A percentile compares a stretch with the other conserved stretches of the same genome.
phyloP scores from a whole-genome alignment of 805 yeast genomes.

The Metschnikowia picachoensis region DNA sequence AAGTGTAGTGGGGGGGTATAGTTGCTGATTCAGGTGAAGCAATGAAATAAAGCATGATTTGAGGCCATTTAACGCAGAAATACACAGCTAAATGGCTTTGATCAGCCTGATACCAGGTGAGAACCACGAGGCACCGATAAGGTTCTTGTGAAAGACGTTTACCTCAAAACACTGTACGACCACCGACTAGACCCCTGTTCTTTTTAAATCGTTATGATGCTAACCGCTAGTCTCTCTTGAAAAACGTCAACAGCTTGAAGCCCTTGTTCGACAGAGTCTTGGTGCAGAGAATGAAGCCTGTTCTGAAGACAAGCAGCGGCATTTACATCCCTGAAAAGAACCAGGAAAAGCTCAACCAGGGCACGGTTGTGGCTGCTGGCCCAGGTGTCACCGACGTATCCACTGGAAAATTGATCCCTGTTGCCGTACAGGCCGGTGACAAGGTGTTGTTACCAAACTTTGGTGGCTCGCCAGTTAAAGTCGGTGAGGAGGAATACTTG shows the following conservation, averaged over 20 bases:
- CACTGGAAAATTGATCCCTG: constrained; percentile 64
- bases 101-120: too few species aligned
- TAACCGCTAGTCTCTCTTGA: constrained; percentile 51
- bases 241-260: constrained; percentile 80
- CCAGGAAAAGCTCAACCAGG: constrained; percentile 90
- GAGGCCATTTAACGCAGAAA: too few species aligned
- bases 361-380: constrained; percentile 89
- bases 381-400: constrained; percentile 80
- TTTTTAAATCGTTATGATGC: constrained; percentile 14
- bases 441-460: constrained; percentile 89
- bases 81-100: too few species aligned
- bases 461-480: constrained; percentile 87
- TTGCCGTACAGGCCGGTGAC: constrained; percentile 86
- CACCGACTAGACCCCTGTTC: too few species aligned
- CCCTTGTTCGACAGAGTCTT: constrained; percentile 95
- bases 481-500: constrained; percentile 78
- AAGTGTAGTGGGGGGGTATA: too few species aligned
- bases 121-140: too few species aligned
- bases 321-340: constrained; percentile 93
- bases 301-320: constrained; percentile 88
- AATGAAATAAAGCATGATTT: too few species aligned
- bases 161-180: too few species aligned
- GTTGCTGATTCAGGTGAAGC: too few species aligned
- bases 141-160: too few species aligned
- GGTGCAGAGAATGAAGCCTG: constrained; percentile 91